Evolutionary conservation across 2,329 filamentous ascomycete genomes (phyloP).

Genomic region (Apiospora marii): DNA sequence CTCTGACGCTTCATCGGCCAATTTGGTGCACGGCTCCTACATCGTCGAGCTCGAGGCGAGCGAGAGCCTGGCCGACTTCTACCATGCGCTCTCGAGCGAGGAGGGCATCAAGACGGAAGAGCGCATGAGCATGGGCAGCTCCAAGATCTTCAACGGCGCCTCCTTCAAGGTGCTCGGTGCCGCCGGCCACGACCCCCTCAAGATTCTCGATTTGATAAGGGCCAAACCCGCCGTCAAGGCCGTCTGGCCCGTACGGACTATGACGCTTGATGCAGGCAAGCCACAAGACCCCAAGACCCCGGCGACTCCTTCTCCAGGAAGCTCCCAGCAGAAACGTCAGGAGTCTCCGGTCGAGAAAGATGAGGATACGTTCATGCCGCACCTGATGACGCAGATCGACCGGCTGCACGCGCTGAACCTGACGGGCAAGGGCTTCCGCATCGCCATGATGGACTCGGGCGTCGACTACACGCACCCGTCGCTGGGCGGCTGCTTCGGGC

Average conservation of each 20-base stretch:
- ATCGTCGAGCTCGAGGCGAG: conserved; percentile 24
- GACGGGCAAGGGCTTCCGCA: conserved; percentile 27
- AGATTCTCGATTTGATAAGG: background rate
- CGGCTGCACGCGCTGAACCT: conserved; percentile 23
- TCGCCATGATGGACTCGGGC: conserved; percentile 26
- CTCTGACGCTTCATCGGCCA: background rate
- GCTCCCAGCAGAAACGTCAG: background rate
- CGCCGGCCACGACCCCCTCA: background rate
- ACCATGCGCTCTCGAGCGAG: conserved; percentile 22
- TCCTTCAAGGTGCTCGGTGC: conserved; percentile 25
- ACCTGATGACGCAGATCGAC: conserved; percentile 28
- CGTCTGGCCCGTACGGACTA: conserved; percentile 22
- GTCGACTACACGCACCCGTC: conserved; percentile 23
- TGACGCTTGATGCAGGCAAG: conserved; percentile 15
- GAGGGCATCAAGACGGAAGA: conserved; percentile 25
- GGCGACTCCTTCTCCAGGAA: background rate
- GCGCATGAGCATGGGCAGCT: conserved; percentile 25
- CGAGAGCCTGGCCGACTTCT: conserved; percentile 16
- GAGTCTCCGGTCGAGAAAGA: background rate
- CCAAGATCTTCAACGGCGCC: conserved; percentile 25
- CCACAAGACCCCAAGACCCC: background rate
- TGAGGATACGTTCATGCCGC: conserved; percentile 22
- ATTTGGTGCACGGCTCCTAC: conserved; percentile 17
- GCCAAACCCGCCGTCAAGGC: background rate
- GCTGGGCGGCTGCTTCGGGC: conserved; percentile 27